Conservation (phyloP, 345 rosid genomes). For the Mallotus nudiflorus region DNA sequence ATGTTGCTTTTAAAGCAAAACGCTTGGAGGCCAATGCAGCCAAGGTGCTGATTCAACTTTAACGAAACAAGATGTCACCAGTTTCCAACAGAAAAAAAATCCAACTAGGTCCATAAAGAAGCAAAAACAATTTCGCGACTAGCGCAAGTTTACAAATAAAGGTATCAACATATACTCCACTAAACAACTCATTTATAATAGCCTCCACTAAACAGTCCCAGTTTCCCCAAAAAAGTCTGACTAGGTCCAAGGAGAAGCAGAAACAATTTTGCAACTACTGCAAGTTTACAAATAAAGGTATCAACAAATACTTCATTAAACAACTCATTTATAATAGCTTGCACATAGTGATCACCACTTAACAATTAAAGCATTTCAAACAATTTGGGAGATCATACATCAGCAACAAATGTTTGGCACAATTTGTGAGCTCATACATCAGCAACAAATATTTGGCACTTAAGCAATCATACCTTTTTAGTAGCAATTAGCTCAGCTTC, state of each 20-base stretch:
- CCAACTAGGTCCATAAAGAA: neutral
- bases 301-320: neutral
- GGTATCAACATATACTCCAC: neutral
- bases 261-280: neutral
- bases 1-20: neutral
- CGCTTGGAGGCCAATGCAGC: neutral
- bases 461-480: conserved; percentile 61
- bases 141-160: neutral
- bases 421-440: neutral
- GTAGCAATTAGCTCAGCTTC: conserved; percentile 99
- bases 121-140: neutral
- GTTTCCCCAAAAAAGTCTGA: neutral
- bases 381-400: neutral
- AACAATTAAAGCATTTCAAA: neutral
- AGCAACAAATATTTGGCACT: neutral
- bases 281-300: neutral
- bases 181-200: neutral
- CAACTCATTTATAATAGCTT: neutral
- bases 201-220: too few relatives aligned
- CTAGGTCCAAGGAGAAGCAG: neutral
- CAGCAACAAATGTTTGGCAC: neutral
- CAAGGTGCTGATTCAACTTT: neutral
- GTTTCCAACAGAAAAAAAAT: neutral
- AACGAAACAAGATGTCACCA: neutral
- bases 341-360: neutral